Percentiles rank a stretch among this genome's conserved stretches.
These are phyloP conservation scores for Clitopilus hobsonii DNA, from an alignment of 768 basidiomycete species.

Conservation along the genomic window DNA sequence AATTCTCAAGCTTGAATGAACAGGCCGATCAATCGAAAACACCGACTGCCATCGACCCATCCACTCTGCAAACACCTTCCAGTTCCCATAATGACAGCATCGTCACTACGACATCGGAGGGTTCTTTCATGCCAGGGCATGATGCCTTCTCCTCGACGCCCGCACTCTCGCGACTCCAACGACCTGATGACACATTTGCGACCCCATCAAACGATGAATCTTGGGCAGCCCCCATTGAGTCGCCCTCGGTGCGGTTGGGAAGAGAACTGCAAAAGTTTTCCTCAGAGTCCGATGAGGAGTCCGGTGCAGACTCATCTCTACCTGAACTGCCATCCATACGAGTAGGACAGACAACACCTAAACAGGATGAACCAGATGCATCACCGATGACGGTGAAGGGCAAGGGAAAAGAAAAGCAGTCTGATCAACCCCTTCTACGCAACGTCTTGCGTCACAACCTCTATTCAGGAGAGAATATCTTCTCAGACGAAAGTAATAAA, in stretches of 20 bases:
- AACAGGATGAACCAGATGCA: slow-evolving; percentile 6
- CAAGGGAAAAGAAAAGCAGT: slow-evolving; percentile 46
- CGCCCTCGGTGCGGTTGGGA: slow-evolving; percentile 65
- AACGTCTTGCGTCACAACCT: slow-evolving; percentile 50
- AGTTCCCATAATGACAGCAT: slow-evolving; percentile 32
- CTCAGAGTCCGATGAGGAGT: slow-evolving; percentile 28
- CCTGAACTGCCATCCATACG: slow-evolving; percentile 13
- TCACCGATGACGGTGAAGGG: slow-evolving; percentile 32
- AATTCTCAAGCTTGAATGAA: slow-evolving; percentile 56
- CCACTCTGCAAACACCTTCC: not conserved
- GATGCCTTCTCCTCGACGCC: slow-evolving; percentile 80
- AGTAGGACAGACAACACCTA: slow-evolving; percentile 17
- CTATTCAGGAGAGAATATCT: slow-evolving; percentile 33
- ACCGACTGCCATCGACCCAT: not conserved
- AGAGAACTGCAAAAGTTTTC: slow-evolving; percentile 56
- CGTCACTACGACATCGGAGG: slow-evolving; percentile 46
- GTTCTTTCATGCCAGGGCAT: slow-evolving; percentile 70
- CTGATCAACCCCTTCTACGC: slow-evolving; percentile 35
- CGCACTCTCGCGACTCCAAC: slow-evolving; percentile 40
- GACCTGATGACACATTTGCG: slow-evolving; percentile 31
- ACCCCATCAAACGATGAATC: slow-evolving; percentile 44
- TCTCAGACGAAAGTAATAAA: slow-evolving; percentile 25
- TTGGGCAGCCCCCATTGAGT: slow-evolving; percentile 73
- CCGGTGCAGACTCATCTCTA: slow-evolving; percentile 10
- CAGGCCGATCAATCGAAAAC: slow-evolving; percentile 19